Conservation (phyloP, 2,329 filamentous ascomycete species). For the Stagonosporopsis vannaccii region DNA sequence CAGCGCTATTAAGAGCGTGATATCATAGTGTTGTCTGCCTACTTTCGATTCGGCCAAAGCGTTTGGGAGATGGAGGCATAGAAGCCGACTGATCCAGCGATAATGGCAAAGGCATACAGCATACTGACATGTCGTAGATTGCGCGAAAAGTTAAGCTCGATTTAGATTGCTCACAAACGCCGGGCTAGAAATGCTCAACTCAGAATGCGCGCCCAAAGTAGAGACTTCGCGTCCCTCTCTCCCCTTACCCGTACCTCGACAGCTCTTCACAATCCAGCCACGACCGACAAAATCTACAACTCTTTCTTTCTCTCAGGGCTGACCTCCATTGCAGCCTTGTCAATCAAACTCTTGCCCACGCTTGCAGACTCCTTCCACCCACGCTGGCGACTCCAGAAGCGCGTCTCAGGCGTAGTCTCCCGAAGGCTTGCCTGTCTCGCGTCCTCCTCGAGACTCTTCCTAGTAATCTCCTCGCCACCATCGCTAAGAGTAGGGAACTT, state of each 20-base stretch:
- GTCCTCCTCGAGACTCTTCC: conserved; percentile 69
- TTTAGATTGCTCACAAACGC: conserved; percentile 18
- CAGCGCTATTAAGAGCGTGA: background rate
- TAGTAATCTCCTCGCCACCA: conserved; percentile 66
- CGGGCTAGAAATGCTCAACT: conserved; percentile 24
- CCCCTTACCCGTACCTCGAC: background rate
- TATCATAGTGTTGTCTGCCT: background rate
- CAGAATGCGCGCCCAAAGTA: background rate
- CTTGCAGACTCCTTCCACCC: conserved; percentile 60
- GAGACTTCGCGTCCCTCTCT: background rate
- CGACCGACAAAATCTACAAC: conserved; percentile 20
- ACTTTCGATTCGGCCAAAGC: no score
- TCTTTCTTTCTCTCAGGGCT: conserved; percentile 50
- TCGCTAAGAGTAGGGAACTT: conserved; percentile 51
- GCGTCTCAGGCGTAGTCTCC: conserved; percentile 53
- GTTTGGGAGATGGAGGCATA: no score
- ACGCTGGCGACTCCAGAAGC: conserved; percentile 62
- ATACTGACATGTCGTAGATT: background rate
- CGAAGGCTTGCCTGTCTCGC: conserved; percentile 51
- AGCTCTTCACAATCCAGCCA: background rate
- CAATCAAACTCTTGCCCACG: conserved; percentile 61
- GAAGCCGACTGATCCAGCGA: no score
- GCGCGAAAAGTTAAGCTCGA: background rate
- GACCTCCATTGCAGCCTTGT: conserved; percentile 42
- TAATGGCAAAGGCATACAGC: no score